These are phyloP conservation scores for Cydonia oblonga DNA, from an alignment of 331 rosid species.

Conservation along the genomic window DNA sequence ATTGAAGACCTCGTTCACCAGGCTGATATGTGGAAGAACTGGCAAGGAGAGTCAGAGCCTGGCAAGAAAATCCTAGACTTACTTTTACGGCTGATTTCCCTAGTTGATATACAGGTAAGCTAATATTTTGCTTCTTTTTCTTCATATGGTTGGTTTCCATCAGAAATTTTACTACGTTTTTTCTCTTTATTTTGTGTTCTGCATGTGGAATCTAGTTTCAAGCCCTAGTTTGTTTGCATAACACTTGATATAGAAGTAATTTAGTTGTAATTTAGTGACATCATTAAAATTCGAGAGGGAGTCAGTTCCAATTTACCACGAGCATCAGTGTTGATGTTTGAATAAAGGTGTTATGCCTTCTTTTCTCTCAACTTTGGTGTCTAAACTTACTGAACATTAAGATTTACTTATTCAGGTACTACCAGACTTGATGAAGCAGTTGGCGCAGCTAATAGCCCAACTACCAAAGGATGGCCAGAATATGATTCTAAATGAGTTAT, in stretches of 20 bases:
- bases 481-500: conserved; percentile 61
- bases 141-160: conserved; percentile 1
- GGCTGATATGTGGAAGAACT: conserved; percentile 52
- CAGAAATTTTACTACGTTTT: background rate
- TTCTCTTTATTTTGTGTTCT: background rate
- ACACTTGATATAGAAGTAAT: background rate
- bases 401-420: conserved; percentile 48
- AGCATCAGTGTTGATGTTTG: background rate
- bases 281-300: background rate
- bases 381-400: conserved; percentile 3
- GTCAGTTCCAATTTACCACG: conserved; percentile 1
- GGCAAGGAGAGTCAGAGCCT: conserved; percentile 82
- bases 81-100: conserved; percentile 59
- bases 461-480: conserved; percentile 62
- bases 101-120: conserved; percentile 77
- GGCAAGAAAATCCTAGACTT: conserved; percentile 74
- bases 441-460: conserved; percentile 59
- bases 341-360: background rate
- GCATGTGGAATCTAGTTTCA: background rate
- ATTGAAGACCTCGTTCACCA: conserved; percentile 33
- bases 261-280: background rate
- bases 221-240: background rate
- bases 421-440: conserved; percentile 66
- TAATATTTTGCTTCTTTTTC: background rate
- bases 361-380: conserved; percentile 12